Conservation (phyloP, 73 alveolate genomes). For the Blepharisma japonicum region DNA sequence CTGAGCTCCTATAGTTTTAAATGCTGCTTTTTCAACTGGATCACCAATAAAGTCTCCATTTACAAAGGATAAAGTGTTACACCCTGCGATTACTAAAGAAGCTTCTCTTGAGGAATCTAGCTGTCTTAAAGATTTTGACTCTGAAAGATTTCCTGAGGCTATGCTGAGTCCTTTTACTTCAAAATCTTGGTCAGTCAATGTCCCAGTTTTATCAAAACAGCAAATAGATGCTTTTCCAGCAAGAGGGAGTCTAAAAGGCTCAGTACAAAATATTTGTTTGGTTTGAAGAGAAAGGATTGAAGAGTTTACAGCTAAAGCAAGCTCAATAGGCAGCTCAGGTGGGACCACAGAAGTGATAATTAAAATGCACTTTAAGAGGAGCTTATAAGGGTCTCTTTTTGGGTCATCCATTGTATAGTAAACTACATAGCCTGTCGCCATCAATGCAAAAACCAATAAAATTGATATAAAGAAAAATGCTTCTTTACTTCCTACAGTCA, state of each 20-base stretch:
- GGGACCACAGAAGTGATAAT: slow-evolving; percentile 99
- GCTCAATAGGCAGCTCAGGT: slow-evolving; percentile 99
- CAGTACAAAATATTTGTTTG: slow-evolving; percentile 95
- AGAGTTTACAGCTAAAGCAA: slow-evolving; percentile 95
- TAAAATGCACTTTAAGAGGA: slow-evolving; percentile 91
- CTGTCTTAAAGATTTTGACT: slow-evolving; percentile 26
- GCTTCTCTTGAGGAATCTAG: slow-evolving; percentile 39
- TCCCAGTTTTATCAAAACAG: slow-evolving; percentile 99
- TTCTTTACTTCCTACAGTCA: slow-evolving; percentile 89
- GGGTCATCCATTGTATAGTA: slow-evolving; percentile 75
- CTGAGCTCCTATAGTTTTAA: slow-evolving; percentile 62
- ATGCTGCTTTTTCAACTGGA: slow-evolving; percentile 90
- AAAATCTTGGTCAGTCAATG: slow-evolving; percentile 95
- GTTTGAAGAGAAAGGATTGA: slow-evolving; percentile 85
- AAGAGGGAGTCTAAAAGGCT: slow-evolving; percentile 98
- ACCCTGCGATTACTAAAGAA: slow-evolving; percentile 83
- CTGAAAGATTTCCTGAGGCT: slow-evolving; percentile 32
- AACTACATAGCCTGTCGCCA: slow-evolving; percentile 88
- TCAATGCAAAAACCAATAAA: slow-evolving; percentile 81
- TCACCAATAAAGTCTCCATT: slow-evolving; percentile 88
- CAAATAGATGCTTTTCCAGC: slow-evolving; percentile 97
- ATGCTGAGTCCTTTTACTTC: slow-evolving; percentile 84
- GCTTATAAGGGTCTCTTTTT: slow-evolving; percentile 83
- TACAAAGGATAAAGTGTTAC: slow-evolving; percentile 83
- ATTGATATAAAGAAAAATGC: slow-evolving; percentile 82